A percentile compares a stretch with the other conserved stretches of the same genome.
phyloP scores from a whole-genome alignment of 2,329 filamentous ascomycete species.

The Xylaria sp. region DNA sequence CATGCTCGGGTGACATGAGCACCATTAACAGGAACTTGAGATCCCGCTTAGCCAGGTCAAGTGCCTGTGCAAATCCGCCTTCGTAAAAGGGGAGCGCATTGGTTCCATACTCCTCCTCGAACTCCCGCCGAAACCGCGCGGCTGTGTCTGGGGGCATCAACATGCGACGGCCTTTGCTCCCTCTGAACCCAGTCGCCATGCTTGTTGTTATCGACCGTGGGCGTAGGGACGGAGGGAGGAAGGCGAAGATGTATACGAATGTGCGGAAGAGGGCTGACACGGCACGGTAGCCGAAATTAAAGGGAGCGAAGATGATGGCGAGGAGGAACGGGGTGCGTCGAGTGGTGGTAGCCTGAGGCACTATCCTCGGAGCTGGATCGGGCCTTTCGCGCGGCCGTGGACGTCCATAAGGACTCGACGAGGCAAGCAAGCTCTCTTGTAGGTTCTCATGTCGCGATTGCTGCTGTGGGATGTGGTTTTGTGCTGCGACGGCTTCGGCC shows the following conservation, averaged over 20 bases:
- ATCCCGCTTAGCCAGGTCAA: conserved; percentile 89
- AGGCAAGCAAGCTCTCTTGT: conserved; percentile 64
- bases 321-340: conserved; percentile 80
- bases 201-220: conserved; percentile 66
- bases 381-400: conserved; percentile 53
- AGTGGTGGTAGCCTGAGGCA: conserved; percentile 76
- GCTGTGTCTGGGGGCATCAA: conserved; percentile 89
- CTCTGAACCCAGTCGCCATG: conserved; percentile 62
- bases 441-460: conserved; percentile 78
- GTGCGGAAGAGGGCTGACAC: conserved; percentile 76
- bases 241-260: conserved; percentile 81
- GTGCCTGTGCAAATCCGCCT: conserved; percentile 88
- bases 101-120: conserved; percentile 90
- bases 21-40: conserved; percentile 92
- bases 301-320: conserved; percentile 81
- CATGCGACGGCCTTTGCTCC: conserved; percentile 76
- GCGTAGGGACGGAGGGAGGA: conserved; percentile 75
- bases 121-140: conserved; percentile 87
- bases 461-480: conserved; percentile 69
- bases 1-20: conserved; percentile 90
- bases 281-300: conserved; percentile 79
- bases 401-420: conserved; percentile 50
- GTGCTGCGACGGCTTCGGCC: conserved; percentile 76
- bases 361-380: conserved; percentile 83
- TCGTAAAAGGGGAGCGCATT: conserved; percentile 82